A percentile compares a stretch with the other conserved stretches of the same genome.
phyloP scores from a whole-genome alignment of 805 yeast species.

The Candida qinlingensis region DNA sequence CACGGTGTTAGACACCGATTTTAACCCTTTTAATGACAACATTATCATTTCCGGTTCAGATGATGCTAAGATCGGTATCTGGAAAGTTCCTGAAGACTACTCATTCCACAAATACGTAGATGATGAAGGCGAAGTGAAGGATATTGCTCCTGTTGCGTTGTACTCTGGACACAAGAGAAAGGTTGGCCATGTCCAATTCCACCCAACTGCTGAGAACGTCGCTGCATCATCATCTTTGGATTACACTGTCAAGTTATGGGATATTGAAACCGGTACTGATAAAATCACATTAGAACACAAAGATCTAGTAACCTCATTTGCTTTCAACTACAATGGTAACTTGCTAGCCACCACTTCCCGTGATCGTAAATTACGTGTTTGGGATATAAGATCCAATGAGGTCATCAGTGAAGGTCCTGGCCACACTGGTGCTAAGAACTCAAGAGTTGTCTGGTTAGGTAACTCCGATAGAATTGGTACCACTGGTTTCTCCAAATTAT shows the following conservation, averaged over 20 bases:
- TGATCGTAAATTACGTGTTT: conserved; percentile 83
- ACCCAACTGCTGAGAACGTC: conserved; percentile 82
- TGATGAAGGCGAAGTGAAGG: conserved; percentile 53
- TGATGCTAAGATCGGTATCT: conserved; percentile 74
- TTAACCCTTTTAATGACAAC: conserved; percentile 82
- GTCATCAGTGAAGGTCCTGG: conserved; percentile 80
- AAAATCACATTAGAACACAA: conserved; percentile 74
- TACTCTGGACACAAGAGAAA: conserved; percentile 87
- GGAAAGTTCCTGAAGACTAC: conserved; percentile 84
- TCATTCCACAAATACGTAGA: conserved; percentile 58
- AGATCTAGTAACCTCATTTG: conserved; percentile 88
- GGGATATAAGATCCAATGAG: conserved; percentile 81
- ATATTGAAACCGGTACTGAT: conserved; percentile 68
- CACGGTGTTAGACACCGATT: conserved; percentile 90
- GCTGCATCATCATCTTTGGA: conserved; percentile 90
- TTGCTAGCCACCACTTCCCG: conserved; percentile 83
- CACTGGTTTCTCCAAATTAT: conserved; percentile 88
- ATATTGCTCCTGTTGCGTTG: conserved; percentile 64
- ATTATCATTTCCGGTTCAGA: conserved; percentile 77
- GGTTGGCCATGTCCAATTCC: conserved; percentile 87
- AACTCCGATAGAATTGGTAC: conserved; percentile 79
- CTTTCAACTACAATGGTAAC: conserved; percentile 87
- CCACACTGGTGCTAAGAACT: conserved; percentile 88
- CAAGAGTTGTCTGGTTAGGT: conserved; percentile 89
- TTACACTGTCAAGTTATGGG: conserved; percentile 89